These are phyloP conservation scores for Cladosporium velox DNA, from an alignment of 2,329 filamentous ascomycete genomes.

Conservation along the genomic window DNA sequence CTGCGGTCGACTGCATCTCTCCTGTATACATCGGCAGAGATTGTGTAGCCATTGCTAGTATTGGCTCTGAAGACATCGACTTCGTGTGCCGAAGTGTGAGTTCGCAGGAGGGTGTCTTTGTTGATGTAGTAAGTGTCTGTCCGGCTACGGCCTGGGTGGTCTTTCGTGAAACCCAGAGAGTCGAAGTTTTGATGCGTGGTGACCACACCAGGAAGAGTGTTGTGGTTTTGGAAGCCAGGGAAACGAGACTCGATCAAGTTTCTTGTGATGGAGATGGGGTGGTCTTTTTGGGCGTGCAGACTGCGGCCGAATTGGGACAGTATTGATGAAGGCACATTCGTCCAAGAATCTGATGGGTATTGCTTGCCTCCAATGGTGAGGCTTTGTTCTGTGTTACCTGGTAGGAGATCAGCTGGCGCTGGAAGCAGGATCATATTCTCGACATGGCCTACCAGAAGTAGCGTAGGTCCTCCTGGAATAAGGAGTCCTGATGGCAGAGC, in stretches of 20 bases:
- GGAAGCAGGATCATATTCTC: not conserved
- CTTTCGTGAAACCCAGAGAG: constrained; percentile 83
- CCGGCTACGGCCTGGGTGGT: constrained; percentile 83
- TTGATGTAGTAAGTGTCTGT: constrained; percentile 98
- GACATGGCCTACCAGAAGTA: constrained; percentile 14
- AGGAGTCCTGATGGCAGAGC: constrained; percentile 8
- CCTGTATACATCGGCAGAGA: constrained; percentile 92
- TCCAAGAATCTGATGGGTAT: constrained; percentile 76
- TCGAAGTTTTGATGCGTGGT: constrained; percentile 89
- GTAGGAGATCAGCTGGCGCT: constrained; percentile 8
- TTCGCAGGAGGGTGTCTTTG: constrained; percentile 77
- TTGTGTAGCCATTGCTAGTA: constrained; percentile 76
- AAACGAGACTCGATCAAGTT: constrained; percentile 92
- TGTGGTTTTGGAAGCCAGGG: constrained; percentile 74
- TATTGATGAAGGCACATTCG: constrained; percentile 78
- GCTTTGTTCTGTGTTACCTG: constrained; percentile 10
- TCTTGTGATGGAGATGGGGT: constrained; percentile 87
- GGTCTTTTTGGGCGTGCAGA: constrained; percentile 87
- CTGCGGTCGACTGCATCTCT: constrained; percentile 92
- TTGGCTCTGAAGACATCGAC: constrained; percentile 75
- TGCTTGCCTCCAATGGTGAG: constrained; percentile 61
- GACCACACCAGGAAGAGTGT: constrained; percentile 79
- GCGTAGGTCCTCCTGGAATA: constrained; percentile 8
- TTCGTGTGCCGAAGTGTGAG: constrained; percentile 94
- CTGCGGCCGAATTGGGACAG: constrained; percentile 71